phyloP scores from a whole-genome alignment of 371 early-diverging fungal species.

The Lichtheimia hyalospora region DNA sequence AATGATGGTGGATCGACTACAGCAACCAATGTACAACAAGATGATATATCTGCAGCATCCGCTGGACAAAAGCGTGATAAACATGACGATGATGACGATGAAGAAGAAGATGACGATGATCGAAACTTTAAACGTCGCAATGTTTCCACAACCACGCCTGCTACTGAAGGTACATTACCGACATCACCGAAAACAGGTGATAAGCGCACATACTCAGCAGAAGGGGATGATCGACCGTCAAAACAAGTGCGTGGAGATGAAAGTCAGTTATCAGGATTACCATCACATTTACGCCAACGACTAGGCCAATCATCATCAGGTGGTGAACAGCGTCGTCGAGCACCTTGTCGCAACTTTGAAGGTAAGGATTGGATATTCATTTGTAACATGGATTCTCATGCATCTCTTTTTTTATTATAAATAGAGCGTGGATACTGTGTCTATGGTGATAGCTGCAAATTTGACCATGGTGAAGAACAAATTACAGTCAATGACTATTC shows the following conservation, averaged over 20 bases:
- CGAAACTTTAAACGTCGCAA: slow-evolving; percentile 70
- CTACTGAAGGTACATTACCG: not conserved
- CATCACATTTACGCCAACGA: slow-evolving; percentile 9
- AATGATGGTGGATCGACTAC: not conserved
- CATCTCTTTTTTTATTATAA: too few relatives aligned
- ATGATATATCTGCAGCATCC: not conserved
- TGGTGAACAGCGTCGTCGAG: slow-evolving; percentile 11
- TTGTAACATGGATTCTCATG: slow-evolving; percentile 1
- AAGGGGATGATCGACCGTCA: not conserved
- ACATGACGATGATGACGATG: slow-evolving; percentile 24
- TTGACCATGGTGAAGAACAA: slow-evolving; percentile 76
- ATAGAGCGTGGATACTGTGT: slow-evolving; percentile 73
- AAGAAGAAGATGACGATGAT: slow-evolving; percentile 62
- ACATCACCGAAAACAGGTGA: not conserved
- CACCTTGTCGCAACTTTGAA: slow-evolving; percentile 65
- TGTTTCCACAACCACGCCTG: slow-evolving; percentile 17
- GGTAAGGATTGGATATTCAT: slow-evolving; percentile 26
- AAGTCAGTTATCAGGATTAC: not conserved
- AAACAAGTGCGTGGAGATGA: not conserved
- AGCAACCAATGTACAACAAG: not conserved
- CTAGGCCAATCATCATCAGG: slow-evolving; percentile 20
- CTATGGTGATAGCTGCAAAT: slow-evolving; percentile 79
- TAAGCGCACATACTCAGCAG: not conserved
- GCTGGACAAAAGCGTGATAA: slow-evolving; percentile 7
- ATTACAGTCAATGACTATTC: slow-evolving; percentile 64